phyloP scores from a whole-genome alignment of 2,329 filamentous ascomycete species.

The Parastagonospora nodorum region DNA sequence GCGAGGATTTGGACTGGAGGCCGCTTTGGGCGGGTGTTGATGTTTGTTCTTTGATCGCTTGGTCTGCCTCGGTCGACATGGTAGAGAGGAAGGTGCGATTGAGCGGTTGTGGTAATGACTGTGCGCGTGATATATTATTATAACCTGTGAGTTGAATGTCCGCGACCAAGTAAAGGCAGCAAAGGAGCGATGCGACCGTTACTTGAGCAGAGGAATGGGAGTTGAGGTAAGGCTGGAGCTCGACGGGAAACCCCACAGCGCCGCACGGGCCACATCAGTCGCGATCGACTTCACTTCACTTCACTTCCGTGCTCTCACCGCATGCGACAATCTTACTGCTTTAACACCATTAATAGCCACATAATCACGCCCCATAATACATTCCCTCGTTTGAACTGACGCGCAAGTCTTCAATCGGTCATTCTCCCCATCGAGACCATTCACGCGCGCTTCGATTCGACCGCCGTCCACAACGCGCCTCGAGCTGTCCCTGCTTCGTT shows the following conservation, averaged over 20 bases:
- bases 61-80: slow-evolving; percentile 19
- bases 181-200: neutral
- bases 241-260: slow-evolving; percentile 1
- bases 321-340: slow-evolving; percentile 1
- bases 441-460: neutral
- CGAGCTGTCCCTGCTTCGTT: slow-evolving; percentile 15
- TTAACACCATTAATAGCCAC: neutral
- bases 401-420: slow-evolving; percentile 1
- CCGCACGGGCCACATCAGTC: slow-evolving; percentile 15
- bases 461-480: slow-evolving; percentile 24
- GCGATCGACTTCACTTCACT: slow-evolving; percentile 29
- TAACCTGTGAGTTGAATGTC: neutral
- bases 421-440: no score
- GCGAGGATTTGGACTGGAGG: neutral
- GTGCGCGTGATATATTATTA: neutral
- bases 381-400: neutral
- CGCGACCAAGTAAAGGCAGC: neutral
- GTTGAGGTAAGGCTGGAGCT: neutral
- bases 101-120: neutral
- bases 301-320: slow-evolving; percentile 32
- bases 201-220: neutral
- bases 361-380: no score
- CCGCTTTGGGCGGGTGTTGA: slow-evolving; percentile 2
- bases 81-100: neutral
- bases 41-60: slow-evolving; percentile 7